Base-by-base conservation (phyloP, 139 green algal genomes). In the Astrephomene gubernaculifera region DNA sequence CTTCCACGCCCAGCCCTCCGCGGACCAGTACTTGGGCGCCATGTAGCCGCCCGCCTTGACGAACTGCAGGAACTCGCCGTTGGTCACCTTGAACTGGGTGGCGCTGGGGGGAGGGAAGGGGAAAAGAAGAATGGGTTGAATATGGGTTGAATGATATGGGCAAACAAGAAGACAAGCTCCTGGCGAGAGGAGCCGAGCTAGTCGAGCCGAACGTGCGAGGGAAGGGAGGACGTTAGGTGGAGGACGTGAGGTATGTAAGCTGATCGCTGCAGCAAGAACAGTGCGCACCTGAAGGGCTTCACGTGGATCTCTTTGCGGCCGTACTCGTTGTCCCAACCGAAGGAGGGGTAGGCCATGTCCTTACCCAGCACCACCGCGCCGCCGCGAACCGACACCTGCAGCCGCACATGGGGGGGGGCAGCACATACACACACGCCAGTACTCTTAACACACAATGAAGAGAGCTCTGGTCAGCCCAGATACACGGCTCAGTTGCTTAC, bases 311-410 rank as follows among this genome's bases (percentile, higher is more conserved):
- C 72, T 85, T 89, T 90, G 65, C 25, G 21, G 86, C 94, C 94
- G 71, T 96, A 97, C 89, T 96, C 94, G 76, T 96, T 96, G 89
- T 97, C 94, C 91, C 91, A 97, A 38, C 94, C 94, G 82, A 95
- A 97, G 35, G 81, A 91, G 52, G 94, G 94, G 82, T 88, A 97
- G 86, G 92, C 90, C 14, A 86, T 54, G 31, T 93, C 86, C 94
- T 96, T 97, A 79, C 94, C 94, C 53, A 95, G 79, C 35, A 87
- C 87, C 43, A 94, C 91, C 4, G 19, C 68, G 63, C 88, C 81
- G 31, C 82, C 88, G 2, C 29, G 7, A 21, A 93, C 90, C 2
- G 83, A 8, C 25, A 90, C 76, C 72, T 90, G 79, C 65, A n/a
- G n/a, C n/a, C n/a, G n/a, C n/a, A n/a, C n/a, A n/a, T n/a, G n/a